Evolutionary conservation across 1,139 yeast species (phyloP), one percentile per base, ranked within the genome.

Genomic region (Sugiyamaella xylanicola): DNA sequence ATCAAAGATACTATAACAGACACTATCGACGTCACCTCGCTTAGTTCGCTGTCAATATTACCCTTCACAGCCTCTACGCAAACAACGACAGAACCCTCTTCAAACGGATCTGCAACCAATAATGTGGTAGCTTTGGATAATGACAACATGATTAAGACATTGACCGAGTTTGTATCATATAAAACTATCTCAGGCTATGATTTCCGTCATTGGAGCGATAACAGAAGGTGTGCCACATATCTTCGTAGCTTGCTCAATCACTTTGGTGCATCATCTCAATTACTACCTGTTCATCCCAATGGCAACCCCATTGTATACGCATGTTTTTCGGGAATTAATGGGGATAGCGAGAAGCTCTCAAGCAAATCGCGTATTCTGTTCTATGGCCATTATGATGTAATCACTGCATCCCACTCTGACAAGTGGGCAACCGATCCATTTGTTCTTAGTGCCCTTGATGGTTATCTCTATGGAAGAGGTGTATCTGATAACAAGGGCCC

Each of bases 351-450:
- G 9, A 44, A 51, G 2, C n/a, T 46, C 7, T 21, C 19, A 1
- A 43, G 27, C 3, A 52, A 54, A 13, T 39, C 45, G 15, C 61
- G 73, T 56, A 77, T 91, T 2, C 69, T 92, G 52, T 93, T 95
- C 85, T 93, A 93, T 70, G 98, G 97, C 0, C 99, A 93, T 75
- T 93, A 93, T 69, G 99, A 93, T 72, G 97, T 93, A 22, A 92
- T 93, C 37, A 79, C 80, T 45, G 87, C 87, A 0, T 86, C 83
- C 58, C 82, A 80, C 50, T 72, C 75, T 2, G 79, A 77, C 16
- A 61, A 60, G 21, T 93, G 98, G 98, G 70, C 76, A 3, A 82
- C 95, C 0, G 85, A 87, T 61, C 98, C 99, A 0, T 93, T 86
- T 69, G 72, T 73, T 27, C 71, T 93, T 70, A 80, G 86, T 0